Base-by-base conservation (phyloP, 441 rosid species). In the Bruguiera hainesii region DNA sequence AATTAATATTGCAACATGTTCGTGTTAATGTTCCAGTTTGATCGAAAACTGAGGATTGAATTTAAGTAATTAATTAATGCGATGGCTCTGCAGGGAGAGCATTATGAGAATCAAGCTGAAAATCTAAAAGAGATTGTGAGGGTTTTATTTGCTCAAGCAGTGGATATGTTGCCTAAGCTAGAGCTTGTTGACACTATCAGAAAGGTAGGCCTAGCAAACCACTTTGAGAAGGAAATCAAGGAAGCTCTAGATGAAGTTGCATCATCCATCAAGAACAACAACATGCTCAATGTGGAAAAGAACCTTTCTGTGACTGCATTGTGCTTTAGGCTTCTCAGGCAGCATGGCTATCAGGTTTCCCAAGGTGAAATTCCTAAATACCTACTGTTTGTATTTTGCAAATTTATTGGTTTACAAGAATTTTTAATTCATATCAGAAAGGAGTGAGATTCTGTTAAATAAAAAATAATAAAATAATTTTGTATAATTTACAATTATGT, bases 291-390 rank as follows among this genome's bases (percentile, higher is more conserved):
- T 3, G 57, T 25, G 26, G 20, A 72, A 61, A 65, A 69, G 6
- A 59, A 68, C 55, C 78, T 82, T 13, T 73, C 78, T 49, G 21
- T 58, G 9, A 66, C 57, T 15, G 78, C 91, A 0, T 71, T 84
- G 60, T 48, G 73, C 59, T 84, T 82, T 66, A 78, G 72, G 71
- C 79, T 84, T 30, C 79, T 86, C 15, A 75, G 85, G 70, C 79
- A 73, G 25, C 70, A 82, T 23, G 82, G 85, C 48, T 68, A 74
- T 59, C 37, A 69, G 48, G 74, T 79, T 67, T 82, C 87, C 31
- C 80, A 71, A 80, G 85, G 91, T 78, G 70, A 28, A 39, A 16
- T 30, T 7, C 18, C 35, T 6, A 68, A 15, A 6, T 31, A n/a
- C 18, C 1, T 6, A 3, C 7, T 1, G 6, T 3, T 39, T 11